Conservation (phyloP, 1,284 basidiomycete genomes). For the Neonothopanus nambi region DNA sequence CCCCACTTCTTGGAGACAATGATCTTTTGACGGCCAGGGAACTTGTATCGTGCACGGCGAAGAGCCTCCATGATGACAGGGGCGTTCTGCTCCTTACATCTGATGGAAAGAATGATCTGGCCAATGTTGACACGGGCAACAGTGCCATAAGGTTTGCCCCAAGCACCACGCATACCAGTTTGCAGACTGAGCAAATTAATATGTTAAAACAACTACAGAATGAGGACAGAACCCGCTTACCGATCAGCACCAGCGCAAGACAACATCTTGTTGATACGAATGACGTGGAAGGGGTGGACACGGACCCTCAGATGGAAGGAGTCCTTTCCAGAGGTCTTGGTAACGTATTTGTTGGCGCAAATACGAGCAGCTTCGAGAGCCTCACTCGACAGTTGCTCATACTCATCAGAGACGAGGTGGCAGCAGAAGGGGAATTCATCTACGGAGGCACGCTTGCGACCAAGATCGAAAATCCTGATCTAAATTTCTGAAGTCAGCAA, state of each 20-base stretch:
- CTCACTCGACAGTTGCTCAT: slow-evolving; percentile 96
- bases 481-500: slow-evolving; percentile 27
- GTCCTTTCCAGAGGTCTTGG: slow-evolving; percentile 98
- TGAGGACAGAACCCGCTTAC: slow-evolving; percentile 35
- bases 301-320: slow-evolving; percentile 98
- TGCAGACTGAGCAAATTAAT: slow-evolving; percentile 64
- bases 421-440: slow-evolving; percentile 98
- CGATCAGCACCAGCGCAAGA: slow-evolving; percentile 98
- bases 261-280: slow-evolving; percentile 99
- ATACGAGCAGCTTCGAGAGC: slow-evolving; percentile 98
- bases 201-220: neutral
- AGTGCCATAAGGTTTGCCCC: slow-evolving; percentile 98
- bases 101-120: slow-evolving; percentile 95
- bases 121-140: slow-evolving; percentile 97
- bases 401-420: slow-evolving; percentile 97
- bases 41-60: slow-evolving; percentile 98
- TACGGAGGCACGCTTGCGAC: slow-evolving; percentile 92
- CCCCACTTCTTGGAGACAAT: slow-evolving; percentile 98
- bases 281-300: slow-evolving; percentile 97
- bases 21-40: slow-evolving; percentile 99
- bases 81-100: slow-evolving; percentile 88
- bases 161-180: slow-evolving; percentile 99
- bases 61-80: slow-evolving; percentile 95
- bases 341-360: slow-evolving; percentile 99
- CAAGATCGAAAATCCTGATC: slow-evolving; percentile 94